A percentile compares a stretch with the other conserved stretches of the same genome.
Evolutionary conservation across 108 stramenopile genomes (phyloP).

Genomic region (Bacterosira constricta): DNA sequence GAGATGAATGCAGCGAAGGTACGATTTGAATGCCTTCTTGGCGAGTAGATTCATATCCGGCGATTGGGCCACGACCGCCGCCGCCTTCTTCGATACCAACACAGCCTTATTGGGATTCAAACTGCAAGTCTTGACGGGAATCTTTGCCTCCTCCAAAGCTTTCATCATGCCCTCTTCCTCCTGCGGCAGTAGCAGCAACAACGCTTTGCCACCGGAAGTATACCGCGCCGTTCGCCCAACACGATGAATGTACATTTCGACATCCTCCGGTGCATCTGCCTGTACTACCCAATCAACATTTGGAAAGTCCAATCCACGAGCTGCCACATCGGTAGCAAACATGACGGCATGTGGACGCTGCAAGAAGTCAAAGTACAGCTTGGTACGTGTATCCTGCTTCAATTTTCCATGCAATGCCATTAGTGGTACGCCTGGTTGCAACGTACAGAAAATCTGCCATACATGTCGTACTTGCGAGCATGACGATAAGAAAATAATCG

Average conservation of each 20-base stretch:
- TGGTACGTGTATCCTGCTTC: conserved; percentile 90
- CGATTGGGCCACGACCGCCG: conserved; percentile 86
- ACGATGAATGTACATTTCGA: conserved; percentile 90
- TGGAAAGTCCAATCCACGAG: conserved; percentile 97
- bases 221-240: conserved; percentile 97
- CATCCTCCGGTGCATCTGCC: conserved; percentile 98
- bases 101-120: conserved; percentile 95
- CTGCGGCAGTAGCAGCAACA: conserved; percentile 85
- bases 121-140: conserved; percentile 84
- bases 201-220: conserved; percentile 79
- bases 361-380: conserved; percentile 96
- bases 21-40: conserved; percentile 92
- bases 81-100: conserved; percentile 83
- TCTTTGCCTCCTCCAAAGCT: conserved; percentile 59
- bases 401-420: conserved; percentile 99
- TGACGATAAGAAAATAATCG: conserved; percentile 96
- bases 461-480: conserved; percentile 97
- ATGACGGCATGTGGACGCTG: conserved; percentile 89
- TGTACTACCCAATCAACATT: conserved; percentile 98
- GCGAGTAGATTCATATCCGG: conserved; percentile 72
- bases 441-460: conserved; percentile 87
- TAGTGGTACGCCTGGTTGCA: conserved; percentile 96
- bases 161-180: conserved; percentile 80
- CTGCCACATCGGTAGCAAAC: conserved; percentile 97
- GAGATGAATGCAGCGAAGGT: conserved; percentile 86